Conservation (phyloP, 2,329 filamentous ascomycete genomes). For the Torrubiellomyces zombiae region DNA sequence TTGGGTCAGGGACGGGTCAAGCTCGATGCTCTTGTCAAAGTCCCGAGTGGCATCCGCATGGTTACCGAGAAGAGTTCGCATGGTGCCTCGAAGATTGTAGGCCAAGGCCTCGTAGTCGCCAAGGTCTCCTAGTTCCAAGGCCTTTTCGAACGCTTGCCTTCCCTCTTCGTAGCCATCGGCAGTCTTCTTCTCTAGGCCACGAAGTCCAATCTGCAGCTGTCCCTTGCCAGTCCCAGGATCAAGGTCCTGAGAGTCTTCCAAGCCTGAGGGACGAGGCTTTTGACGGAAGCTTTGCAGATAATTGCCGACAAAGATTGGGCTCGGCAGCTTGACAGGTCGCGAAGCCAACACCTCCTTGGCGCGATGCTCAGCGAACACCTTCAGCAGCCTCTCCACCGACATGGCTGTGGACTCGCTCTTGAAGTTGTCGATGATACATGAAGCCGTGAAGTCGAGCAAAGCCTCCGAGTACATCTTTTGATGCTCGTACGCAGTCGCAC, state of each 20-base stretch:
- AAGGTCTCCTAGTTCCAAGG: constrained; percentile 65
- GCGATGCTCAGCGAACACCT: constrained; percentile 93
- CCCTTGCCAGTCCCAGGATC: constrained; percentile 65
- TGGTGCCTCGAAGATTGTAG: constrained; percentile 93
- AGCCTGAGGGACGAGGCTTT: constrained; percentile 59
- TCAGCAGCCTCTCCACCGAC: constrained; percentile 80
- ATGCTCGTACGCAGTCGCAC: constrained; percentile 93
- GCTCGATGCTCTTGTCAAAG: constrained; percentile 81
- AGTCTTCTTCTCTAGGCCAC: constrained; percentile 70
- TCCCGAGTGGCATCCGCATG: constrained; percentile 69
- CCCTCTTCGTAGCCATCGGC: constrained; percentile 86
- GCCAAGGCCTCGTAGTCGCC: constrained; percentile 76
- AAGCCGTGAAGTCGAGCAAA: constrained; percentile 91
- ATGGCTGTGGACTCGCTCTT: constrained; percentile 78
- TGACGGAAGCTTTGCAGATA: constrained; percentile 96
- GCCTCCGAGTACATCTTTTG: constrained; percentile 83
- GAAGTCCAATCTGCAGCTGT: constrained; percentile 69
- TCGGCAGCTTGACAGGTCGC: constrained; percentile 76
- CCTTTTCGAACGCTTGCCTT: constrained; percentile 69
- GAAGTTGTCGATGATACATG: constrained; percentile 97
- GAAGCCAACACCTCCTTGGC: constrained; percentile 78
- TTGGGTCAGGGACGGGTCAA: constrained; percentile 77
- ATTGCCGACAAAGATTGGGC: constrained; percentile 93
- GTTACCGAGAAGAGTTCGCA: constrained; percentile 82
- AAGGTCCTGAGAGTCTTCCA: constrained; percentile 70